Evolutionary conservation across 164 flowering plant genomes (phyloP), one percentile per base, ranked within the genome.

Genomic region (Paratinospora sagittata): DNA sequence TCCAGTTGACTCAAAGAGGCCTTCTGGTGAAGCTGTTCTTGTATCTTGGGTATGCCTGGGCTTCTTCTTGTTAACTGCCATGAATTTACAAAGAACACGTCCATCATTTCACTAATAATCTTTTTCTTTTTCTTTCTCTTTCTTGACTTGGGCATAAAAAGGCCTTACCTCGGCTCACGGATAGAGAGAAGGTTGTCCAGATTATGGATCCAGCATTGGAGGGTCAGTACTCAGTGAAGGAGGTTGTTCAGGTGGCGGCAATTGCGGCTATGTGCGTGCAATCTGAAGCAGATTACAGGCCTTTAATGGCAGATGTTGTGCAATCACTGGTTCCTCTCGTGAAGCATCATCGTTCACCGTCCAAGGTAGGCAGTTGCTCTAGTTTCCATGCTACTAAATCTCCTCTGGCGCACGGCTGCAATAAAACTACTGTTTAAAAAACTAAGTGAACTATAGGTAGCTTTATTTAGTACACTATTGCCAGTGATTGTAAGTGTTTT

Each of bases 181-280:
- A 91, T 58, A 84, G 97, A 75, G 97, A 95, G 66, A 90, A 88
- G 81, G 96, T 95, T 47, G 83, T 79, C 30, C 77, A 90, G 73
- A 95, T 95, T 26, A 92, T 92, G 96, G 99, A 92, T 78, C 97
- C 98, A 3, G 81, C 90, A 26, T 24, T 95, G 78, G 96, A 89
- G 63, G 95, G 96, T 67, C 98, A 91, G 70, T 92, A 95, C 77
- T 86, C 93, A 8, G 81, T 84, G 88, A 95, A 95, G 80, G 98
- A 95, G 75, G 97, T 82, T 23, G 74, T 92, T 80, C 99, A 95
- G 81, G 96, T 95, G 55, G 98, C 99, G 21, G 99, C 99, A 52
- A 92, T 95, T 70, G 98, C 99, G n/a, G 93, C 97, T 23, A 92
- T 95, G 97, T 95, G 99, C 39, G 97, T 95, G 52, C 98, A 92